A percentile compares a stretch with the other conserved stretches of the same genome.
phyloP scores from a whole-genome alignment of 805 yeast species.

The Nakazawaea laoshanensis region DNA sequence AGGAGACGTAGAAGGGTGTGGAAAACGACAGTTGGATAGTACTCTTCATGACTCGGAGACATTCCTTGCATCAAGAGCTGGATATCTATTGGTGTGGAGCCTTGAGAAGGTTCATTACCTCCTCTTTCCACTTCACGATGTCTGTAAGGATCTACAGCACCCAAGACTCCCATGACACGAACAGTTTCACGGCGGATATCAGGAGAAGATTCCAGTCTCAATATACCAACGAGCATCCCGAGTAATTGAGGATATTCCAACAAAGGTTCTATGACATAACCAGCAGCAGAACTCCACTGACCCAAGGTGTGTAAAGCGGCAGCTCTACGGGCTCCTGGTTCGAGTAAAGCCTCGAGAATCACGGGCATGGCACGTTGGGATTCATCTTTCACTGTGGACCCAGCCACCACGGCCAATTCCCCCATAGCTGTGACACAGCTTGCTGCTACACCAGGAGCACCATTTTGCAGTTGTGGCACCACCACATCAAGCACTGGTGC shows the following conservation, averaged over 20 bases:
- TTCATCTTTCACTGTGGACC: conserved; percentile 71
- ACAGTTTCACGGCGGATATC: conserved; percentile 82
- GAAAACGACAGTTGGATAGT: conserved; percentile 92
- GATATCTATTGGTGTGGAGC: conserved; percentile 69
- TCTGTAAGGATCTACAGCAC: conserved; percentile 95
- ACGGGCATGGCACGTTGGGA: conserved; percentile 78
- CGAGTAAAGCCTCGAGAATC: conserved; percentile 80
- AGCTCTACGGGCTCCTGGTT: conserved; percentile 88
- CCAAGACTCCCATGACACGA: conserved; percentile 81
- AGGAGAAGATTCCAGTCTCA: conserved; percentile 73
- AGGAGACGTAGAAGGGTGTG: conserved; percentile 75
- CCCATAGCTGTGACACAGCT: conserved; percentile 84
- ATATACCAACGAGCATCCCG: conserved; percentile 71
- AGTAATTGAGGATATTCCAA: conserved; percentile 85
- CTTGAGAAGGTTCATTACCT: conserved; percentile 19
- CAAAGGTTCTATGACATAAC: conserved; percentile 90
- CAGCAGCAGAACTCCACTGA: conserved; percentile 82
- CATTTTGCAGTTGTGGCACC: conserved; percentile 64
- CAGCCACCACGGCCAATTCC: conserved; percentile 81
- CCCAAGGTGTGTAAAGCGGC: conserved; percentile 86
- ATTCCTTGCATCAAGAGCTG: conserved; percentile 87
- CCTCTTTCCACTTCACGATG: conserved; percentile 81
- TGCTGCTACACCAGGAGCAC: conserved; percentile 68
- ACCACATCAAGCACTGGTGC: conserved; percentile 84
- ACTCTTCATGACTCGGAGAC: conserved; percentile 88